These are phyloP conservation scores for Naganishia vishniacii DNA, from an alignment of 768 basidiomycete genomes.

Conservation along the genomic window DNA sequence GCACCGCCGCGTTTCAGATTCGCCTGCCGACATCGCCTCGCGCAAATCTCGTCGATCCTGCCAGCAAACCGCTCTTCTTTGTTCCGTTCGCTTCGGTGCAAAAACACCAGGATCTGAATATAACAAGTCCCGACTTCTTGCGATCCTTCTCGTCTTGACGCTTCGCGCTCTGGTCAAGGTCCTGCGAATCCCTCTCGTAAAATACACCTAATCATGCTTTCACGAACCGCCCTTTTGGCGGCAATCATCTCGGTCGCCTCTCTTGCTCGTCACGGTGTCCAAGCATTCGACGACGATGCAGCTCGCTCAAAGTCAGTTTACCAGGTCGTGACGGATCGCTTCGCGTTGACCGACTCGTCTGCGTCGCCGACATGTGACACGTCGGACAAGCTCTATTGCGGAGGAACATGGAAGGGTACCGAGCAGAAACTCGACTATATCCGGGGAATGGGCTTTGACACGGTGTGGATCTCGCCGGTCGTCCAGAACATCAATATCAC, in stretches of 20 bases:
- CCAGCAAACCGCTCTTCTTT: too few relatives aligned
- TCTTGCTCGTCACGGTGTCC: background rate
- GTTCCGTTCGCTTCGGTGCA: too few relatives aligned
- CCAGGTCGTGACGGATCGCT: constrained; percentile 48
- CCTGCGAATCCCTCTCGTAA: too few relatives aligned
- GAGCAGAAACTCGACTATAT: constrained; percentile 47
- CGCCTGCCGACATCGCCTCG: too few relatives aligned
- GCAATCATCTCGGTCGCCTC: constrained; percentile 3
- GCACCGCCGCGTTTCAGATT: too few relatives aligned
- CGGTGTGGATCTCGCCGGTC: constrained; percentile 47
- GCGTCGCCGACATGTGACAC: constrained; percentile 29
- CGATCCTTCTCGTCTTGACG: too few relatives aligned
- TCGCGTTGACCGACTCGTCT: constrained; percentile 35
- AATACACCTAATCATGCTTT: background rate
- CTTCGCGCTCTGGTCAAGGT: too few relatives aligned
- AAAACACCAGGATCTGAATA: too few relatives aligned
- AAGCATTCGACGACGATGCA: constrained; percentile 21
- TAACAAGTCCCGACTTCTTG: too few relatives aligned
- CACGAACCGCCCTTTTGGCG: background rate
- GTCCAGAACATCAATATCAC: constrained; percentile 40
- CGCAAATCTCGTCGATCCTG: too few relatives aligned
- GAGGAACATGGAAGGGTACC: constrained; percentile 41
- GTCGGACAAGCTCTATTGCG: constrained; percentile 41
- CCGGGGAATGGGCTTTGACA: constrained; percentile 48
- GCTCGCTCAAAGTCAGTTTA: constrained; percentile 25